Percentiles rank a stretch among this genome's conserved stretches.
Evolutionary conservation across 441 rosid species (phyloP).

Genomic region (Gossypium davidsonii): DNA sequence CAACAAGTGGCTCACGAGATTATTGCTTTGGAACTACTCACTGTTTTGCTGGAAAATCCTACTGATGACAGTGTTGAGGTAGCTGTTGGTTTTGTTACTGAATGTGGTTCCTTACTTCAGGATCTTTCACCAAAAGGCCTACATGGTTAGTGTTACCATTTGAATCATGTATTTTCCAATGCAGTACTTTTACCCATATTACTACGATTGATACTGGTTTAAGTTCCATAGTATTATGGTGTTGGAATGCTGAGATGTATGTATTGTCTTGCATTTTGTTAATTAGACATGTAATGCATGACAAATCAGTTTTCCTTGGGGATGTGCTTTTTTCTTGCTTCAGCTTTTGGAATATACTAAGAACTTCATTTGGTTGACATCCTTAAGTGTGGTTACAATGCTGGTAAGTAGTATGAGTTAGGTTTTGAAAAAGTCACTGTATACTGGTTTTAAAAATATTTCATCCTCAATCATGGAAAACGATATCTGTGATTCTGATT

Average conservation of each 20-base stretch:
- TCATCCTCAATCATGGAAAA: neutral
- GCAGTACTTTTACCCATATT: neutral
- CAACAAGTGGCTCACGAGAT: constrained; percentile 89
- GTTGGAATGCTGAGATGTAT: neutral
- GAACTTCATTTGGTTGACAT: neutral
- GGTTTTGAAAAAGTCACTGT: neutral
- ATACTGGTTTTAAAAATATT: neutral
- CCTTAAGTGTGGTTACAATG: neutral
- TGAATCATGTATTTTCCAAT: neutral
- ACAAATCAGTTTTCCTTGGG: neutral
- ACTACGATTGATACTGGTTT: neutral
- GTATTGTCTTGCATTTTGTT: neutral
- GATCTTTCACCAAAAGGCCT: constrained; percentile 84
- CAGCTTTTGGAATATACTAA: neutral
- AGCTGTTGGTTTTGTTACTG: constrained; percentile 85
- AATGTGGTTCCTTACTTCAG: constrained; percentile 86
- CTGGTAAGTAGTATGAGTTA: neutral
- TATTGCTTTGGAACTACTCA: constrained; percentile 67
- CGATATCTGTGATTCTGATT: neutral
- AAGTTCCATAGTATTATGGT: neutral
- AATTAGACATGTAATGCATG: neutral
- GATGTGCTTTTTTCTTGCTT: constrained; percentile 1
- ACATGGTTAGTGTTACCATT: constrained; percentile 44
- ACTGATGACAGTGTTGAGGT: constrained; percentile 94
- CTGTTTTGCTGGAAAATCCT: constrained; percentile 63